Conservation (phyloP, 2,329 filamentous ascomycete species). For the Metarhizium sp. region DNA sequence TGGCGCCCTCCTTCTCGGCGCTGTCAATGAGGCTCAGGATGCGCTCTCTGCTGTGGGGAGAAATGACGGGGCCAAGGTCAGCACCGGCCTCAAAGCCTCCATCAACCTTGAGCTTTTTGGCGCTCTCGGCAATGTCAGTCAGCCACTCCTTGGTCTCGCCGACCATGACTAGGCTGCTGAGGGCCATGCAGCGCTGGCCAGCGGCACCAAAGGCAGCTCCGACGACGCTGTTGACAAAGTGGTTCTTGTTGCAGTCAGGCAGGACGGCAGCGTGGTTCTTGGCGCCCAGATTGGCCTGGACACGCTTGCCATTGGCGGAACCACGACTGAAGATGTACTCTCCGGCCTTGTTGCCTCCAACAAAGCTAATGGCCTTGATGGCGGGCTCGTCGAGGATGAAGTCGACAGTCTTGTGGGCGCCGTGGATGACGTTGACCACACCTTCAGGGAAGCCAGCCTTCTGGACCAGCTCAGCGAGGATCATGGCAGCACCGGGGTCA, state of each 20-base stretch:
- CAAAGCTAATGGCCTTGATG: constrained; percentile 82
- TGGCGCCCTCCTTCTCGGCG: constrained; percentile 73
- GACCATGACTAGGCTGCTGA: constrained; percentile 75
- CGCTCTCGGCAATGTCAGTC: constrained; percentile 65
- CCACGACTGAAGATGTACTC: constrained; percentile 77
- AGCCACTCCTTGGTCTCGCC: constrained; percentile 82
- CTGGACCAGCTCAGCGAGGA: constrained; percentile 68
- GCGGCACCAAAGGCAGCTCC: constrained; percentile 80
- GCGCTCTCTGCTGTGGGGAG: constrained; percentile 65
- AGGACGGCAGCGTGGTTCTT: constrained; percentile 84
- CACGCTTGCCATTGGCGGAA: constrained; percentile 78
- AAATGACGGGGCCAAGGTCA: constrained; percentile 76
- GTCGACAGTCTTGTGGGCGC: constrained; percentile 70
- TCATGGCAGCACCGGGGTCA: constrained; percentile 77
- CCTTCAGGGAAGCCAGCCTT: constrained; percentile 76
- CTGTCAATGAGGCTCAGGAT: constrained; percentile 69
- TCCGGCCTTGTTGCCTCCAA: constrained; percentile 79
- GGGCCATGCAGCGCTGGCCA: constrained; percentile 79
- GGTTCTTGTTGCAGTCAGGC: constrained; percentile 84
- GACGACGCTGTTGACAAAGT: constrained; percentile 74
- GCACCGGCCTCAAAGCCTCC: constrained; percentile 74
- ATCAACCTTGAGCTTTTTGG: constrained; percentile 63
- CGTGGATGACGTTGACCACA: constrained; percentile 77
- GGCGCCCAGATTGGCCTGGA: constrained; percentile 78
- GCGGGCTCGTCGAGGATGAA: constrained; percentile 78